These are phyloP conservation scores for Termitomyces sp. DNA, from an alignment of 768 basidiomycete species.

Conservation along the genomic window DNA sequence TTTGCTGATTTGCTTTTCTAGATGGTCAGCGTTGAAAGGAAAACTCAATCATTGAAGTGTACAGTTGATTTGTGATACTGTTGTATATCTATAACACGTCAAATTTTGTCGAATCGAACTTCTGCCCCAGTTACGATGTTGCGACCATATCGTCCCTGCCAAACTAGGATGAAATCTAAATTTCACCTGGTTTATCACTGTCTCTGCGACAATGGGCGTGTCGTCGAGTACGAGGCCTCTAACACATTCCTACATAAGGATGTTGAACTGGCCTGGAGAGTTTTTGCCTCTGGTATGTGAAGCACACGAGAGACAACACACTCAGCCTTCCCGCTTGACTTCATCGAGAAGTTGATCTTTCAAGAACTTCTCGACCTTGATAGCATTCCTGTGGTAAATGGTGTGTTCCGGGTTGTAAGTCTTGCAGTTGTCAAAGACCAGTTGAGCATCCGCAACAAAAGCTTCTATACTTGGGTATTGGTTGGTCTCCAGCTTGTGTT, in stretches of 20 bases:
- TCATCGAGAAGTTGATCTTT: conserved; percentile 47
- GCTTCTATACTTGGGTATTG: conserved; percentile 73
- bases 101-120: not conserved
- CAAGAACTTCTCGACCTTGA: conserved; percentile 77
- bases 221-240: not conserved
- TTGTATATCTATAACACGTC: conserved; percentile 1
- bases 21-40: conserved; percentile 50
- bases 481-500: conserved; percentile 85
- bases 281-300: not conserved
- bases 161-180: not conserved
- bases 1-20: conserved; percentile 20
- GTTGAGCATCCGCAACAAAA: conserved; percentile 76
- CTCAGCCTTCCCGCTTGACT: conserved; percentile 27
- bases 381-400: conserved; percentile 83
- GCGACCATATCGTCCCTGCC: not conserved
- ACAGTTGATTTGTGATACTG: not conserved
- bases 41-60: not conserved
- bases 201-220: not conserved
- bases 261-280: not conserved
- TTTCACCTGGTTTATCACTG: not conserved
- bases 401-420: conserved; percentile 81
- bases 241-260: not conserved
- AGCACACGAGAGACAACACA: not conserved
- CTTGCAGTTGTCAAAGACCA: conserved; percentile 89
- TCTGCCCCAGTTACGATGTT: not conserved